Evolutionary conservation across 495 filamentous ascomycete species (phyloP).

Genomic region (Lophiotrema nucula): DNA sequence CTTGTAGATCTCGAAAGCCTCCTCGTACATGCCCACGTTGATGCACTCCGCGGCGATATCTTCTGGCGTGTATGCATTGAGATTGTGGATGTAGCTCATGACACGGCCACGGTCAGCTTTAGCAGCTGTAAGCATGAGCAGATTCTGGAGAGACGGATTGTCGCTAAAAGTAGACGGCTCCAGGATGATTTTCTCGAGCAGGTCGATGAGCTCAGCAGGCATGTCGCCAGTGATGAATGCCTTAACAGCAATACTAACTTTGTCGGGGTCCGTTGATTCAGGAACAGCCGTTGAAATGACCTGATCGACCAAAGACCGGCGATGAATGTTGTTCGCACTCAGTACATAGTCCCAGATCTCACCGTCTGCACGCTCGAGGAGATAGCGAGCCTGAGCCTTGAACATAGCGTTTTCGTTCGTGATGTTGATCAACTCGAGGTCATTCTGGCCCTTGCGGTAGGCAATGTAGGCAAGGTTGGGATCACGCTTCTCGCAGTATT

Average conservation of each 20-base stretch:
- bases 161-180: slow-evolving; percentile 97
- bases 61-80: slow-evolving; percentile 83
- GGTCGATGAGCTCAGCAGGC: slow-evolving; percentile 91
- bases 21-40: slow-evolving; percentile 89
- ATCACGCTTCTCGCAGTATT: slow-evolving; percentile 99
- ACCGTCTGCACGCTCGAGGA: slow-evolving; percentile 81
- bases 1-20: slow-evolving; percentile 98
- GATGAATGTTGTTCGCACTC: slow-evolving; percentile 90
- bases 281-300: slow-evolving; percentile 96
- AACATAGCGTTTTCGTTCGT: slow-evolving; percentile 99
- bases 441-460: slow-evolving; percentile 95
- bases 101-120: slow-evolving; percentile 94
- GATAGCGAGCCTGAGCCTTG: slow-evolving; percentile 91
- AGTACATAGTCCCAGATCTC: slow-evolving; percentile 96
- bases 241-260: slow-evolving; percentile 91
- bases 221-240: slow-evolving; percentile 88
- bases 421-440: slow-evolving; percentile 93
- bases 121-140: slow-evolving; percentile 94
- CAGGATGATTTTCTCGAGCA: slow-evolving; percentile 98
- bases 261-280: slow-evolving; percentile 88
- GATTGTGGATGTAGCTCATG: slow-evolving; percentile 94
- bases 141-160: slow-evolving; percentile 91
- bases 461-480: slow-evolving; percentile 95
- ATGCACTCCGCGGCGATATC: slow-evolving; percentile 95
- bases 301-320: slow-evolving; percentile 91